A percentile compares a stretch with the other conserved stretches of the same genome.
These are phyloP conservation scores for Neopestalotiopsis sp. DNA, from an alignment of 2,329 filamentous ascomycete genomes.

Conservation along the genomic window DNA sequence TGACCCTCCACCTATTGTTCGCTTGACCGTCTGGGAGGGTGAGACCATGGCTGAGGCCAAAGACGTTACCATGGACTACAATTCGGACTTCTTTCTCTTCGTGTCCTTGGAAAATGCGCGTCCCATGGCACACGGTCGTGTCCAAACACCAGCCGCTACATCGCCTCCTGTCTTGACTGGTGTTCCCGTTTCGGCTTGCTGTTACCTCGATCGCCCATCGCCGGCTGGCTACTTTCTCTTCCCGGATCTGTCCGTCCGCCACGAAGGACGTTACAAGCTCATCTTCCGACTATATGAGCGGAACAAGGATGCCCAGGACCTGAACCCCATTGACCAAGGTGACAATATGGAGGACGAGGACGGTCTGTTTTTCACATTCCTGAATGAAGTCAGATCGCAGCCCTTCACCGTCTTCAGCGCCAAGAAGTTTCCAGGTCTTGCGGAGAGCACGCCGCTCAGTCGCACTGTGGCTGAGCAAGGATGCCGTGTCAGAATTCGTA, in stretches of 20 bases:
- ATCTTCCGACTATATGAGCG: conserved; percentile 95
- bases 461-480: conserved; percentile 94
- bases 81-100: conserved; percentile 97
- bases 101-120: conserved; percentile 89
- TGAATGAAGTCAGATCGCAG: conserved; percentile 86
- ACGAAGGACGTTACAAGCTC: conserved; percentile 91
- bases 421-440: conserved; percentile 96
- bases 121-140: conserved; percentile 80
- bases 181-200: conserved; percentile 93
- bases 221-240: conserved; percentile 95
- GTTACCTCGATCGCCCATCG: conserved; percentile 86
- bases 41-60: conserved; percentile 62
- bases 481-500: conserved; percentile 92
- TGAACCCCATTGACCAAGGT: conserved; percentile 61
- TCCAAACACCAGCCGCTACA: conserved; percentile 69
- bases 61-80: conserved; percentile 88
- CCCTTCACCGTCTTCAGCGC: conserved; percentile 92
- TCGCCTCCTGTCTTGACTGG: conserved; percentile 88
- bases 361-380: conserved; percentile 74
- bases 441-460: conserved; percentile 87
- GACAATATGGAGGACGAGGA: conserved; percentile 40
- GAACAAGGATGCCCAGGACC: conserved; percentile 83
- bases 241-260: conserved; percentile 92
- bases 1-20: conserved; percentile 92
- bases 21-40: conserved; percentile 84